phyloP scores from a whole-genome alignment of 805 yeast species.

The Danielia oregonensis region DNA sequence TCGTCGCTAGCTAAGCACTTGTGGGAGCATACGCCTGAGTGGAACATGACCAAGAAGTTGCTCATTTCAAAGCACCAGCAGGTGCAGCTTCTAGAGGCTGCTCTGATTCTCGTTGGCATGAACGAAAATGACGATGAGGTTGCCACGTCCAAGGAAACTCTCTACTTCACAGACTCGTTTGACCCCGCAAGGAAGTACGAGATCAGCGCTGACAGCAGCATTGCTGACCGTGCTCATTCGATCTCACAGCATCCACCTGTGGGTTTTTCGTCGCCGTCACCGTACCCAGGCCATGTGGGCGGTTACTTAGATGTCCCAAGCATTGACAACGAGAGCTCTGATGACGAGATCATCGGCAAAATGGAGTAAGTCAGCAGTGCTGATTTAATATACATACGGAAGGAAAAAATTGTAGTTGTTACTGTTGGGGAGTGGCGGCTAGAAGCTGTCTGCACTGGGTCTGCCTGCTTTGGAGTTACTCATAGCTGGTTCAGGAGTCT shows the following conservation, averaged over 20 bases:
- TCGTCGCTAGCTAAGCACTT: conserved; percentile 83
- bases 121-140: conserved; percentile 35
- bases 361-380: conserved; percentile 16
- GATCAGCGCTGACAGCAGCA: neutral
- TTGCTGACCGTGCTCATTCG: conserved; percentile 32
- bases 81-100: conserved; percentile 77
- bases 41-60: conserved; percentile 82
- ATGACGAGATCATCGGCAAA: conserved; percentile 15
- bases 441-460: too few species aligned
- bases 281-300: conserved; percentile 20
- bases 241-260: conserved; percentile 44
- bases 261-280: conserved; percentile 14
- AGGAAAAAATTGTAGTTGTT: too few species aligned
- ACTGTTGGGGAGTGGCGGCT: too few species aligned
- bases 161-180: conserved; percentile 1
- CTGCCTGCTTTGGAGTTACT: too few species aligned
- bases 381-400: too few species aligned
- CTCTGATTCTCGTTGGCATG: conserved; percentile 74
- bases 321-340: conserved; percentile 7
- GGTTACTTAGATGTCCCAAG: conserved; percentile 19
- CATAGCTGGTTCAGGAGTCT: too few species aligned
- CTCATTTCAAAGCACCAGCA: conserved; percentile 85
- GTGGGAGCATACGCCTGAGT: conserved; percentile 94
- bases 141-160: conserved; percentile 7
- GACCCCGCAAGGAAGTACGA: neutral